phyloP scores from a whole-genome alignment of 371 early-diverging fungal species.

The Circinella minor region DNA sequence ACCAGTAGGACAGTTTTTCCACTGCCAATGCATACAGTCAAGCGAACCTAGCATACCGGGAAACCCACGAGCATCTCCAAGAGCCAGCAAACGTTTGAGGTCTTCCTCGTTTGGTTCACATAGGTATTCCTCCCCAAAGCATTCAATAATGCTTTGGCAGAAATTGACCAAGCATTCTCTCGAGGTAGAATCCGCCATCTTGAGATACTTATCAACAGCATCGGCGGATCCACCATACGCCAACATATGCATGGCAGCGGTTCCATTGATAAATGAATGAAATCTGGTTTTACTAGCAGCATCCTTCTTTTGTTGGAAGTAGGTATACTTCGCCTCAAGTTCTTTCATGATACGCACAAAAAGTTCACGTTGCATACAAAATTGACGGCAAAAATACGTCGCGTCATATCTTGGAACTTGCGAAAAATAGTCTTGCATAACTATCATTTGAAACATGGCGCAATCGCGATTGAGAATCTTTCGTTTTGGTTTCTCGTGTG shows the following conservation, averaged over 20 bases:
- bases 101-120: background rate
- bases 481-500: background rate
- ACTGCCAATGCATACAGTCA: constrained; percentile 6
- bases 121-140: constrained; percentile 4
- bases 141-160: background rate
- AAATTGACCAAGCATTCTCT: background rate
- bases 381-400: background rate
- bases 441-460: background rate
- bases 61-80: background rate
- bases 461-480: background rate
- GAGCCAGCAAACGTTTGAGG: background rate
- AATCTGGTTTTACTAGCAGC: background rate
- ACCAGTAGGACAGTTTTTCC: background rate
- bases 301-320: constrained; percentile 1
- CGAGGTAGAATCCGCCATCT: background rate
- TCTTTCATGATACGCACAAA: background rate
- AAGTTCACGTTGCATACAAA: background rate
- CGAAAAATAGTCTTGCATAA: background rate
- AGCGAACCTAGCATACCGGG: background rate
- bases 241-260: background rate
- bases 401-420: background rate
- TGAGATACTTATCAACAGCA: constrained; percentile 5
- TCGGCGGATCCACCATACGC: constrained; percentile 7
- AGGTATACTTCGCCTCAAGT: background rate
- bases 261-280: background rate